Evolutionary conservation across 2,329 filamentous ascomycete species (phyloP).

Genomic region (Fusarium sp.): DNA sequence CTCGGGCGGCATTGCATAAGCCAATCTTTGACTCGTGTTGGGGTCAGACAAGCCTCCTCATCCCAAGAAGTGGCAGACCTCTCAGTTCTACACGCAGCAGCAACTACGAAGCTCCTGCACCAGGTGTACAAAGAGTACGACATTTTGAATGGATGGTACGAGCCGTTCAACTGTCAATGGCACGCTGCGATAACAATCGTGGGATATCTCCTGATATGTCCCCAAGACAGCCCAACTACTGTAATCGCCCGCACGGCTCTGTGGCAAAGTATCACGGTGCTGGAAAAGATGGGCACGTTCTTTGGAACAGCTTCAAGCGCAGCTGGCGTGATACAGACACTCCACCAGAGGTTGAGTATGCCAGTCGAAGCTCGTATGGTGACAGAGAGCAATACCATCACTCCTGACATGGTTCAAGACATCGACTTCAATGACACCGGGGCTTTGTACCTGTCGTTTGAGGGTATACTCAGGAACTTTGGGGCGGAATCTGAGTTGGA

Average conservation of each 20-base stretch:
- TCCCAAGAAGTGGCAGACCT: not conserved
- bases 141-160: not conserved
- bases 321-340: not conserved
- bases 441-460: rapidly evolving
- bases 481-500: not conserved
- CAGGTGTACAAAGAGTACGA: not conserved
- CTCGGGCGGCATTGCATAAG: not conserved
- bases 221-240: rapidly evolving
- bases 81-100: not conserved
- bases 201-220: not conserved
- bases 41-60: rapidly evolving
- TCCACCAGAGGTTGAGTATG: not conserved
- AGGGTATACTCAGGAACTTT: not conserved
- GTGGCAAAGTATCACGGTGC: not conserved
- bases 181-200: not conserved
- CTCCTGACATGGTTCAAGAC: rapidly evolving
- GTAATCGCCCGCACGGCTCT: not conserved
- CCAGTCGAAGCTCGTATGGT: rapidly evolving
- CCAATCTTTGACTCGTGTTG: not conserved
- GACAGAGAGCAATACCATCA: rapidly evolving
- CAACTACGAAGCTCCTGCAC: not conserved
- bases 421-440: rapidly evolving
- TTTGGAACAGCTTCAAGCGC: not conserved
- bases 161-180: not conserved
- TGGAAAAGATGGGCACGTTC: not conserved